Evolutionary conservation across 768 basidiomycete species (phyloP).

Genomic region (Tephrocybe sp.): DNA sequence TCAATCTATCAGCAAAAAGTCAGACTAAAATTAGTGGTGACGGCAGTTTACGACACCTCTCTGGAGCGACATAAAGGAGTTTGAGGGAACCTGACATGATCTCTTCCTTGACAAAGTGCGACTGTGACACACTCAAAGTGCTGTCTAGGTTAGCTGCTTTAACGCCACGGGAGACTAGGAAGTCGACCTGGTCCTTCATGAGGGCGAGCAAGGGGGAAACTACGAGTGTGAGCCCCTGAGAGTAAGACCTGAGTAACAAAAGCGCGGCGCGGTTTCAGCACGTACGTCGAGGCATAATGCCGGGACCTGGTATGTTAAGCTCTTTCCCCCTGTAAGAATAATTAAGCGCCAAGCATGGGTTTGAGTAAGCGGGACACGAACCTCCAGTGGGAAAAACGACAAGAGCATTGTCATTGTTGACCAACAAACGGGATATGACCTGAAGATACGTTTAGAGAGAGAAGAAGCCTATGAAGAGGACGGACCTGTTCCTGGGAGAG

Average conservation of each 20-base stretch:
- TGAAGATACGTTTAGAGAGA: neutral
- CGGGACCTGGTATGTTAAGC: slow-evolving; percentile 17
- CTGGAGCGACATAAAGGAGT: slow-evolving; percentile 17
- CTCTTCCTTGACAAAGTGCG: slow-evolving; percentile 11
- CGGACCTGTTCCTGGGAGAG: slow-evolving; percentile 13
- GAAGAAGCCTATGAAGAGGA: neutral
- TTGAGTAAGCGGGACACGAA: neutral
- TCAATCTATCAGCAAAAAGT: slow-evolving; percentile 7
- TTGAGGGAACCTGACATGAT: slow-evolving; percentile 13
- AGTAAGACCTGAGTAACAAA: neutral
- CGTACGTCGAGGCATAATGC: slow-evolving; percentile 16
- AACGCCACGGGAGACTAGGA: slow-evolving; percentile 7
- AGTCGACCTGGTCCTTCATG: slow-evolving; percentile 18
- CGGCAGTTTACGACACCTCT: slow-evolving; percentile 8
- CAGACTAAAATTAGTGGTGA: neutral
- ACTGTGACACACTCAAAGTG: slow-evolving; percentile 6
- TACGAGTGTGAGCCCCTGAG: slow-evolving; percentile 15
- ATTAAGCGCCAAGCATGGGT: neutral
- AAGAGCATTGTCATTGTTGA: slow-evolving; percentile 13
- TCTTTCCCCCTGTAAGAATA: slow-evolving; percentile 32
- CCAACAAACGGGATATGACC: slow-evolving; percentile 14
- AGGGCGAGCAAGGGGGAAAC: slow-evolving; percentile 15
- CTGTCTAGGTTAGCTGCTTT: slow-evolving; percentile 17
- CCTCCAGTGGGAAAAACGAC: slow-evolving; percentile 19
- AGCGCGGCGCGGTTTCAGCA: neutral